Base-by-base conservation (phyloP, 192 early-diverging fungal genomes). In the Backusella mclennaniae region DNA sequence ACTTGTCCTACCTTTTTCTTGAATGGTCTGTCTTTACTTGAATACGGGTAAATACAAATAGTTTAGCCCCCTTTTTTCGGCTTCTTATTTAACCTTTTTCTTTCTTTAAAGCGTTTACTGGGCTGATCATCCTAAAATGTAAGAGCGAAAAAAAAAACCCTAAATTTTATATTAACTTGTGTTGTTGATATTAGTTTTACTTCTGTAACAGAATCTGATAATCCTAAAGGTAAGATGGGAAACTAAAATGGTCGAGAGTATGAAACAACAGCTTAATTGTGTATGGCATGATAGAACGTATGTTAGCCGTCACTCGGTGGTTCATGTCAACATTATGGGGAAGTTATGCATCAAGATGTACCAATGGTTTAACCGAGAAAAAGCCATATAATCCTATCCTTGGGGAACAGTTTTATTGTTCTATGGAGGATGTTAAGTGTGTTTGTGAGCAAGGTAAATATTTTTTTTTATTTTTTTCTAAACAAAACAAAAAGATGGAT, bases 251-350 rank as follows among this genome's bases (percentile, higher is more conserved):
- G 46, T 2, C 9, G 23, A 59, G 3, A 59, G 53, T 23, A 11
- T 35, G 14, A 52, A 29, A 29, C 68, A 39, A 19, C 41, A 8
- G 6, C 66, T 36, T 31, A 63, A 42, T 5, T 72, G 12, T 35
- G n/a, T 23, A 69, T 39, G 31, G 4, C 14, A 29, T 83, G 1
- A 81, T 85, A 80, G 91, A 93, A 46, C 89, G 93, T 74, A 90
- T 93, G 83, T 75, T 92, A 77, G 88, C 86, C 59, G 89, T 90
- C 19, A 85, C 90, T 26, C 86, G 89, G 53, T 95, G 94, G 94
- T 95, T 92, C 74, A 87, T 95, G 69, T 94, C 93, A 21, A 94
- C 94, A 29, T 85, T 95, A n/a, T 93, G 90, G 73, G 94, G 94
- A 53, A 90, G 88, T 71, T 94, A 91, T 80, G 87, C 92, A 66